Conservation (phyloP, 805 yeast genomes). For the Metschnikowia lachancei region DNA sequence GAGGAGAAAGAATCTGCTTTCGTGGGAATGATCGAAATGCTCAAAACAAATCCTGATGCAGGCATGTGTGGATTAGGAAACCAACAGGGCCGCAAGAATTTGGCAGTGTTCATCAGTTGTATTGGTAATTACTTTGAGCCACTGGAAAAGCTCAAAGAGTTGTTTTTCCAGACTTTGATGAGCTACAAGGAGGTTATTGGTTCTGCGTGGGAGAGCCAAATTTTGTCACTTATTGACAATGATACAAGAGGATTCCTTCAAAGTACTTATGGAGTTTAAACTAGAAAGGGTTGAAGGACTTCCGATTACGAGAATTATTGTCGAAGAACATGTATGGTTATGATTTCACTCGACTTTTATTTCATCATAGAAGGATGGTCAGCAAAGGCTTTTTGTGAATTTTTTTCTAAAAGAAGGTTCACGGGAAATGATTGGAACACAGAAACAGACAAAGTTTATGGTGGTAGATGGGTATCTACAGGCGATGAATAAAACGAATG, state of each 20-base stretch:
- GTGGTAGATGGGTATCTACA: no score
- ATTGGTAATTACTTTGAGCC: constrained; percentile 56
- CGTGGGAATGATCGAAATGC: constrained; percentile 73
- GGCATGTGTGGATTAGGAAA: constrained; percentile 51
- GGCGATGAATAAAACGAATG: no score
- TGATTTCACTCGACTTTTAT: no score
- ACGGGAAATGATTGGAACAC: no score
- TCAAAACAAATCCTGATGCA: constrained; percentile 60
- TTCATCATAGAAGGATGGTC: no score
- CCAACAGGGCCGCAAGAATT: constrained; percentile 43
- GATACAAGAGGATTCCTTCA: constrained; percentile 24
- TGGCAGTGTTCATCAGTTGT: constrained; percentile 56
- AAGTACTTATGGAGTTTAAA: constrained; percentile 14
- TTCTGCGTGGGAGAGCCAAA: constrained; percentile 33
- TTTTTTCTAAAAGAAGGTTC: no score
- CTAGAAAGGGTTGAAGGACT: no score
- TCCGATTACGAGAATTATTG: no score
- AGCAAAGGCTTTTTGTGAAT: no score
- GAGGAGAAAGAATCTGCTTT: constrained; percentile 88
- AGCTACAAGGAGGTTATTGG: constrained; percentile 52
- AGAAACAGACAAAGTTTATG: no score
- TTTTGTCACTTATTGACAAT: constrained; percentile 31
- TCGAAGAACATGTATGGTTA: no score
- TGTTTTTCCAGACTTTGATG: constrained; percentile 44
- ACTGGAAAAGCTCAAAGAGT: constrained; percentile 40